Evolutionary conservation across 257 asterid species (phyloP), one percentile per base, ranked within the genome.

Genomic region (Solanum rostratum): DNA sequence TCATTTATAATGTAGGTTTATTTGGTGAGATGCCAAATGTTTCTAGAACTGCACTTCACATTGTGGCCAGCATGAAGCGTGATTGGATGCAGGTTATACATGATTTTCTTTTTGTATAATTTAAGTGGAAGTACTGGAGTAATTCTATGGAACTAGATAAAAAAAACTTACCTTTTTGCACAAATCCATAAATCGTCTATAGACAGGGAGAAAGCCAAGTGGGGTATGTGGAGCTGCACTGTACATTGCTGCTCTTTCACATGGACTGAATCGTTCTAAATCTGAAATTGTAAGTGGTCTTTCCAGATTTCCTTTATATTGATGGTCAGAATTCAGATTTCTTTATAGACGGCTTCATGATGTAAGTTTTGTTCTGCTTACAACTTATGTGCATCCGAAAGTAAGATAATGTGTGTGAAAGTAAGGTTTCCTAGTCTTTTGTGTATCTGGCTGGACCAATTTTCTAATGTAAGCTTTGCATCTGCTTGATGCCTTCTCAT

Each of bases 131-230:
- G 33, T 60, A 60, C 18, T 60, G 68, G 68, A 60, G 1, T 22
- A 22, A 22, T 60, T 43, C 53, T 20, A 7, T 13, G 39, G 71
- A 71, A 43, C 80, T 71, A 39, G 46, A 70, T 70, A 15, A 6
- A 45, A 60, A 14, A 16, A 11, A 60, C 69, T 15, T 46, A 3
- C 43, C 5, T 54, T 71, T 41, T 80, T 50, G 41, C 59, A 71
- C 59, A 50, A 33, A 73, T 74, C 80, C 19, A 29, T 84, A 54
- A 86, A 86, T 85, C 82, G 59, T 71, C 80, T 76, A 76, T 91
- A 95, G 97, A 96, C 98, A 63, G 99, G 99, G 81, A 94, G 98
- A 89, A 96, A 96, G 86, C 99, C 98, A 20, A 94, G 97, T 90
- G 98, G 98, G 79, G 84, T 94, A 82, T 96, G 97, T 88, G 97